phyloP scores from a whole-genome alignment of 768 basidiomycete species.

The Tephrocybe sp. region DNA sequence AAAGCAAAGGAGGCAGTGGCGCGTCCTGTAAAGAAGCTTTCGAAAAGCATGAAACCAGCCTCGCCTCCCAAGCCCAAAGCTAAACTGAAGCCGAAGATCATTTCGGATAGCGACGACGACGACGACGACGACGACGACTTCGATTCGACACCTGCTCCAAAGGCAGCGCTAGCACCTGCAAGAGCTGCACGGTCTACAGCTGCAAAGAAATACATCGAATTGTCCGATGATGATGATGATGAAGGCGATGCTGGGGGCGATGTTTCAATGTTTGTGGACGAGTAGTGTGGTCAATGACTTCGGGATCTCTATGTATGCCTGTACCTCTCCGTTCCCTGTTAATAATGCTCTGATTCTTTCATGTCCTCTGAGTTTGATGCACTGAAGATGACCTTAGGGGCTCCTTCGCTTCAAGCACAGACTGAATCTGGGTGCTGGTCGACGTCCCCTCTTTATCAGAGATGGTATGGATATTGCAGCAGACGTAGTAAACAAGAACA shows the following conservation, averaged over 20 bases:
- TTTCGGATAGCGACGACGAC: slow-evolving; percentile 41
- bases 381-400: too few relatives aligned
- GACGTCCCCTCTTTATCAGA: too few relatives aligned
- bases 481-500: too few relatives aligned
- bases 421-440: too few relatives aligned
- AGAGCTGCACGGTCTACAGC: slow-evolving; percentile 49
- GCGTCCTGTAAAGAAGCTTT: slow-evolving; percentile 46
- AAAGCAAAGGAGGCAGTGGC: slow-evolving; percentile 39
- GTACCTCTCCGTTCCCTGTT: too few relatives aligned
- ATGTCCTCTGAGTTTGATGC: too few relatives aligned
- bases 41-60: slow-evolving; percentile 60
- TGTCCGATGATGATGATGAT: slow-evolving; percentile 48
- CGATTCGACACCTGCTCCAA: slow-evolving; percentile 38
- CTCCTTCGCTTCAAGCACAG: too few relatives aligned
- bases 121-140: slow-evolving; percentile 45
- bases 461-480: too few relatives aligned
- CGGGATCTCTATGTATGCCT: too few relatives aligned
- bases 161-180: slow-evolving; percentile 43
- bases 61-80: slow-evolving; percentile 50
- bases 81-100: slow-evolving; percentile 42
- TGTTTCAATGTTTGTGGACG: slow-evolving; percentile 48
- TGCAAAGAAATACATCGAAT: slow-evolving; percentile 64
- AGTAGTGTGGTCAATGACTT: neutral
- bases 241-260: slow-evolving; percentile 43
- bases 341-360: too few relatives aligned